phyloP scores from a whole-genome alignment of 495 filamentous ascomycete genomes.

The Aspergillus indologenus region DNA sequence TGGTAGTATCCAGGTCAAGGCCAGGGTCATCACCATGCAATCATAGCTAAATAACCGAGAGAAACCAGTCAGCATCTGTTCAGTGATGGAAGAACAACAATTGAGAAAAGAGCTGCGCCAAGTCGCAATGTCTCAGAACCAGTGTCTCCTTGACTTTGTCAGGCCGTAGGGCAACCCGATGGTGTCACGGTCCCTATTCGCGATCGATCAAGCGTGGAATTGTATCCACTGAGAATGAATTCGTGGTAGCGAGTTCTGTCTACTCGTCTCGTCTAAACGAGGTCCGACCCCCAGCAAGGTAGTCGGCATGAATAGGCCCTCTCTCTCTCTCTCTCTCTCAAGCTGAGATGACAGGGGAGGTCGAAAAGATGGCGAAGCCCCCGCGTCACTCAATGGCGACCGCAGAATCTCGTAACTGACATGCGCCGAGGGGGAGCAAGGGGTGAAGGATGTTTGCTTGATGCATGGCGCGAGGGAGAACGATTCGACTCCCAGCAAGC shows the following conservation, averaged over 20 bases:
- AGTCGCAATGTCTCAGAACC: slow-evolving; percentile 5
- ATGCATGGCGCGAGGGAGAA: slow-evolving; percentile 6
- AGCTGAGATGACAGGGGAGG: neutral
- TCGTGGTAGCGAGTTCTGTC: neutral
- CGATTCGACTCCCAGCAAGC: slow-evolving; percentile 17
- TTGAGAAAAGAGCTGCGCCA: neutral
- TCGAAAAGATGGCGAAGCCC: neutral
- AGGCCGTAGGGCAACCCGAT: neutral
- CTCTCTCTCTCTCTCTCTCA: neutral
- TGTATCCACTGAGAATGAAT: neutral
- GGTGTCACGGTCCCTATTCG: neutral
- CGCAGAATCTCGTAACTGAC: slow-evolving; percentile 12
- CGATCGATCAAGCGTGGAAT: neutral
- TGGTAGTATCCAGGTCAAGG: neutral
- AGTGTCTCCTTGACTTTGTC: neutral
- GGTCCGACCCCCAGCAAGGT: neutral
- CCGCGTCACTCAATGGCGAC: slow-evolving; percentile 6
- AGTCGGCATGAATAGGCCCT: slow-evolving; percentile 1
- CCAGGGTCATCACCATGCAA: neutral
- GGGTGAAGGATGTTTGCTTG: slow-evolving; percentile 13
- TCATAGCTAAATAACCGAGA: neutral
- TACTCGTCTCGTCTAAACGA: neutral
- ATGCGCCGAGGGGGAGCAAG: slow-evolving; percentile 4
- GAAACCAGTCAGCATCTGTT: neutral
- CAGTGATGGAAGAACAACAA: neutral